phyloP scores from a whole-genome alignment of 345 rosid genomes.

The Gossypium rotundifolium region DNA sequence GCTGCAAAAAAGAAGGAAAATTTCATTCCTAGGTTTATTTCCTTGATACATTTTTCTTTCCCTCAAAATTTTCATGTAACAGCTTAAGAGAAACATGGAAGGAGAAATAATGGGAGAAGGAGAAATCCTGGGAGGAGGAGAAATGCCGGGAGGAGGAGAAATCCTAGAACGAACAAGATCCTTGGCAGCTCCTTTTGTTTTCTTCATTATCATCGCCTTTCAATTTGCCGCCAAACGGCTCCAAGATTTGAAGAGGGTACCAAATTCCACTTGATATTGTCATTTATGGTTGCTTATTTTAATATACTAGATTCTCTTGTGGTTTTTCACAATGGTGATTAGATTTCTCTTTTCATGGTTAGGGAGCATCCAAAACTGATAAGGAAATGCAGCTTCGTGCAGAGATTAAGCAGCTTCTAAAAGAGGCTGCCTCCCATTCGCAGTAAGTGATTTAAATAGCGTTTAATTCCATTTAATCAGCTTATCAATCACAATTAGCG shows the following conservation, averaged over 20 bases:
- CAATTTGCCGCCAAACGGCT: conserved; percentile 39
- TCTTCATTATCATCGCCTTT: conserved; percentile 43
- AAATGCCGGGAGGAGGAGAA: conserved; percentile 34
- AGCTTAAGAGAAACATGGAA: conserved; percentile 16
- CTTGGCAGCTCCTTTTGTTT: conserved; percentile 53
- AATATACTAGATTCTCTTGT: not conserved
- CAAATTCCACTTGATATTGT: not conserved
- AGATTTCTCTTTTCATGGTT: not conserved
- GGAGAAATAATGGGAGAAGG: conserved; percentile 21
- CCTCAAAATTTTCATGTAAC: not conserved
- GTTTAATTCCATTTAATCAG: conserved; percentile 8
- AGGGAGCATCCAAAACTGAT: conserved; percentile 48
- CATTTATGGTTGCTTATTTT: not conserved
- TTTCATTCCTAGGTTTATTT: not conserved
- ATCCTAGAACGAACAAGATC: conserved; percentile 26
- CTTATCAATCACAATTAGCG: not conserved
- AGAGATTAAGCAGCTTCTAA: conserved; percentile 66
- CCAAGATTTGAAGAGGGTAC: conserved; percentile 51
- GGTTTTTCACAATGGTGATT: not conserved
- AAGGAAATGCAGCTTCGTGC: conserved; percentile 47
- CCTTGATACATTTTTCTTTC: not conserved
- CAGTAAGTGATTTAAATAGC: conserved; percentile 47
- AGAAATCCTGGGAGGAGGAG: conserved; percentile 14
- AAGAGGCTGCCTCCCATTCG: conserved; percentile 58
- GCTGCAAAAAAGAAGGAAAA: not conserved